phyloP scores from a whole-genome alignment of 352 stramenopile genomes.

The Globisporangium yorkense region DNA sequence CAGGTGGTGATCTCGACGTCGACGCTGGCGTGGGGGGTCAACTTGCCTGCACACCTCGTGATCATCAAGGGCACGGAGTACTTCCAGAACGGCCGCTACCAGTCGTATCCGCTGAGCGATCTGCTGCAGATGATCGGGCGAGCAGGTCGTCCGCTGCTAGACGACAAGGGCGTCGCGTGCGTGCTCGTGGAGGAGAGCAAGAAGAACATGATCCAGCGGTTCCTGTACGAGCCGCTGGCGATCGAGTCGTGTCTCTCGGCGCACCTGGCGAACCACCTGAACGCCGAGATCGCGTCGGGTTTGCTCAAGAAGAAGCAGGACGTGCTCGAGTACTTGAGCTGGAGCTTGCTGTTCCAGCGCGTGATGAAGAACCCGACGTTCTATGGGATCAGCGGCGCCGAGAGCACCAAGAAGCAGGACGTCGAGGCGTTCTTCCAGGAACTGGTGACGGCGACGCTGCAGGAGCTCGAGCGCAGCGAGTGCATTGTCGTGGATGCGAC shows the following conservation, averaged over 20 bases:
- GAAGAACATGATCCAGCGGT: slow-evolving; percentile 98
- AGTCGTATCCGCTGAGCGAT: slow-evolving; percentile 98
- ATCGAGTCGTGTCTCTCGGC: slow-evolving; percentile 94
- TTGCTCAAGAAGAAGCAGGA: slow-evolving; percentile 86
- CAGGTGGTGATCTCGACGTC: slow-evolving; percentile 93
- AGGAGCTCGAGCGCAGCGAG: slow-evolving; percentile 78
- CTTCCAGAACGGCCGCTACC: slow-evolving; percentile 92
- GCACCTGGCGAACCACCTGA: slow-evolving; percentile 93
- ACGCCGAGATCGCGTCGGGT: slow-evolving; percentile 94
- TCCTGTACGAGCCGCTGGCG: slow-evolving; percentile 97
- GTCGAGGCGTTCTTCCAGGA: slow-evolving; percentile 72
- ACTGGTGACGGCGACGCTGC: slow-evolving; percentile 69
- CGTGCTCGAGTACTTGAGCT: slow-evolving; percentile 94
- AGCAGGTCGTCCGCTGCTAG: slow-evolving; percentile 94
- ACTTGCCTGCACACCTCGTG: slow-evolving; percentile 97
- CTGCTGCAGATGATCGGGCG: slow-evolving; percentile 99
- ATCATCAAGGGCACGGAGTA: slow-evolving; percentile 99
- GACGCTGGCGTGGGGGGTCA: slow-evolving; percentile 94
- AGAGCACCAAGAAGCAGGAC: slow-evolving; percentile 29
- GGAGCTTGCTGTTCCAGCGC: slow-evolving; percentile 96
- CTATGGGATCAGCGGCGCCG: slow-evolving; percentile 81
- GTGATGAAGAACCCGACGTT: slow-evolving; percentile 95
- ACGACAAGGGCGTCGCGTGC: slow-evolving; percentile 93
- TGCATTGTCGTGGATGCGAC: slow-evolving; percentile 72
- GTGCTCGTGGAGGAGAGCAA: slow-evolving; percentile 97